These are phyloP conservation scores for Fabrea salina DNA, from an alignment of 169 alveolate species.

Conservation along the genomic window DNA sequence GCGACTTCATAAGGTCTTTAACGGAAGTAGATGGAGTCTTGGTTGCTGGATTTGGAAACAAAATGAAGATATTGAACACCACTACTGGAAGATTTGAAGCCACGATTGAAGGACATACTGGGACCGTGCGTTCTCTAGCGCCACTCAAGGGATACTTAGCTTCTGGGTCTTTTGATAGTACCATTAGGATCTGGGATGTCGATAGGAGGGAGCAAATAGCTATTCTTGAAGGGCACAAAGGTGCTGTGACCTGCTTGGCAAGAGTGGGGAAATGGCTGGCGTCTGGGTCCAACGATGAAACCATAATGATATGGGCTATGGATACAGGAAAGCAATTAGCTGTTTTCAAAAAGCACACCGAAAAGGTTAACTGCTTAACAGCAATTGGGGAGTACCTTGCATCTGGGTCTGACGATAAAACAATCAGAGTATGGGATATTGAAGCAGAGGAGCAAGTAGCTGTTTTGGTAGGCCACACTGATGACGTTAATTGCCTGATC, in stretches of 20 bases:
- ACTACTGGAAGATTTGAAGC: background rate
- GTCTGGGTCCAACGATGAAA: background rate
- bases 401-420: too few species aligned
- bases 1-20: background rate
- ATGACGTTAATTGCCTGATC: background rate
- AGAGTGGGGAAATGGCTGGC: background rate
- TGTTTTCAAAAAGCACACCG: too few species aligned
- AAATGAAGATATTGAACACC: background rate
- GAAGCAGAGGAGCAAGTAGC: background rate
- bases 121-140: background rate
- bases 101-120: background rate
- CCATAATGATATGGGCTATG: background rate
- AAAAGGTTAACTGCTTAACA: too few species aligned
- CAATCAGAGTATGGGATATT: background rate
- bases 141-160: background rate
- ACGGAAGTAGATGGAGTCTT: background rate
- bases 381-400: too few species aligned
- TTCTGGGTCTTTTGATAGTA: background rate
- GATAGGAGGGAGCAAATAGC: background rate
- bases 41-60: background rate
- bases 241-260: background rate
- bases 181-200: background rate
- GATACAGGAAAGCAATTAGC: too few species aligned
- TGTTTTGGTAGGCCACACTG: background rate
- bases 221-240: background rate